Evolutionary conservation across 148 eudicot genomes (phyloP), one percentile per base, ranked within the genome.

Genomic region (Silene latifolia): DNA sequence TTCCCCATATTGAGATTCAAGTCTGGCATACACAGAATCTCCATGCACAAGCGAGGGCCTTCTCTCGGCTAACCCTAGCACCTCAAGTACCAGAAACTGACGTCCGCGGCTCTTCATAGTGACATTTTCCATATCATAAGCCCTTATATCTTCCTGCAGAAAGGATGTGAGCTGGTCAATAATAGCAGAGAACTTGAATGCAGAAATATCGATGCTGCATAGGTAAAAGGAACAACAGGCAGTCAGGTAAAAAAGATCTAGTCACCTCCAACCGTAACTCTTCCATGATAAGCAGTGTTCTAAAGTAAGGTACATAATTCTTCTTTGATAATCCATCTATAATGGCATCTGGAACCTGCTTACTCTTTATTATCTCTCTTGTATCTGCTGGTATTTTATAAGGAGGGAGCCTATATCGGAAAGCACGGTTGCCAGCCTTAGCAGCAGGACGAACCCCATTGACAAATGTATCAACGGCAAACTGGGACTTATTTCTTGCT

Each of bases 41-140:
- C 96, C 90, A 77, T 73, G 78, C 69, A 91, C 97, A 81, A 93
- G 91, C 44, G 98, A 93, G 72, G 98, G 98, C 69, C 98, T 82
- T 83, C 80, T 87, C 84, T 93, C 98, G 56, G 98, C 98, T 72
- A 93, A 80, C 67, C 98, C 98, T 24, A 91, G 94, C 57, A 95
- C 97, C 85, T 92, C 93, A 42, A 95, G 88, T 68, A 84, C 71
- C 77, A 95, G 79, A 44, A 81, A 85, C 17, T 76, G 82, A 60
- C 63, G 72, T 44, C 89, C 86, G 80, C 73, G 88, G 44, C 75
- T 84, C 77, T 75, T 87, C 86, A 95, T 76, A 15, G 80, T 35
- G n/a, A 86, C 87, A 46, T 64, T 21, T 73, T 95, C 90, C 98
- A 95, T 90, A 65, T 90, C 83, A 74, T 90, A 95, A 21, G 80